Evolutionary conservation across 306 rosid genomes (phyloP), one percentile per base, ranked within the genome.

Genomic region (Malus sylvestris): DNA sequence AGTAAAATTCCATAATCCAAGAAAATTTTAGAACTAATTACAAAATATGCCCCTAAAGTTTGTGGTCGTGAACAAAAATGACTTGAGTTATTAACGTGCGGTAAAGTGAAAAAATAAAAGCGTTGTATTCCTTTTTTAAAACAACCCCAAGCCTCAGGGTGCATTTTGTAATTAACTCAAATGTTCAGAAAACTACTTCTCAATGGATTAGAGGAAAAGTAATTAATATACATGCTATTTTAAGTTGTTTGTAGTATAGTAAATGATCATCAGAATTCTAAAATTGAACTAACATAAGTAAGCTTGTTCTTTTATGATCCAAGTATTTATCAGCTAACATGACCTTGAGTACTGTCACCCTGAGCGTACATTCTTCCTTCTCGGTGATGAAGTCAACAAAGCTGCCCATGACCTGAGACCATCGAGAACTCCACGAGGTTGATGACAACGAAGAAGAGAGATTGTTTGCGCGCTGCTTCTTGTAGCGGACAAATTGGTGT

Each of bases 291-390:
- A 73, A 40, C 52, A 61, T 22, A 60, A 15, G 29, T 9, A 25
- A 42, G 59, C 69, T 73, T 30, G 32, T 65, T 51, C 72, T 33
- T 20, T 55, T 49, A 72, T 7, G 12, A 73, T 38, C 25, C 51
- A 76, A 30, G 10, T 19, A 45, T 42, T 25, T 10, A 81, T 87
- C 77, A 78, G 72, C 80, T 77, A 45, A 63, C 71, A 81, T 80
- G 85, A 82, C 76, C 85, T 76, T 80, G 83, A 76, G 89, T 81
- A 70, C 63, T 79, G 67, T 84, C 88, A 66, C 57, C 20, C 29
- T 73, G 87, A 67, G 87, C 68, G 67, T 89, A 95, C 73, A 89
- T 85, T 95, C 98, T 89, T 89, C 97, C 88, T 87, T 95, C 87
- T 89, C 66, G 80, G 90, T 97, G 66, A 95, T 76, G 72, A 95